A percentile compares a stretch with the other conserved stretches of the same genome.
phyloP scores from a whole-genome alignment of 768 basidiomycete species.

The Candolleomyces aberdarensis region DNA sequence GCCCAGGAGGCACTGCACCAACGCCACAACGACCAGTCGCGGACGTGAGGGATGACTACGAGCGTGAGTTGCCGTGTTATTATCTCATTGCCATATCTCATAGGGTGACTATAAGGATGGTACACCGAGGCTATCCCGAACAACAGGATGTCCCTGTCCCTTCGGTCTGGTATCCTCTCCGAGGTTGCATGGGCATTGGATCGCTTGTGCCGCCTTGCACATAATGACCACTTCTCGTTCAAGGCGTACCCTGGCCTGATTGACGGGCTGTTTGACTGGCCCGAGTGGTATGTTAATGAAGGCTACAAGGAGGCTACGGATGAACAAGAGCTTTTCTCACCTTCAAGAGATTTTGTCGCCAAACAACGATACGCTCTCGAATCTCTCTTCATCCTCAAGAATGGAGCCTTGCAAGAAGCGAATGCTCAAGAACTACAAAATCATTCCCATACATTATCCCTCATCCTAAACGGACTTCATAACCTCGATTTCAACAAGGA shows the following conservation, averaged over 20 bases:
- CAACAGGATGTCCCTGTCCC: constrained; percentile 89
- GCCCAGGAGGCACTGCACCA: constrained; percentile 20
- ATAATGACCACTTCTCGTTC: constrained; percentile 75
- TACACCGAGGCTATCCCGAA: constrained; percentile 76
- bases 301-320: constrained; percentile 49
- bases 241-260: constrained; percentile 72
- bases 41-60: constrained; percentile 70
- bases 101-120: constrained; percentile 51
- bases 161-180: constrained; percentile 76
- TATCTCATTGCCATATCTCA: constrained; percentile 3
- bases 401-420: constrained; percentile 66
- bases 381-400: constrained; percentile 83
- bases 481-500: constrained; percentile 61
- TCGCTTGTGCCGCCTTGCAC: constrained; percentile 75
- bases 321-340: constrained; percentile 50
- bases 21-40: constrained; percentile 29
- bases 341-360: constrained; percentile 44
- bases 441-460: constrained; percentile 58
- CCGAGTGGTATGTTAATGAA: constrained; percentile 73
- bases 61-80: constrained; percentile 45
- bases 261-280: constrained; percentile 85
- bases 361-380: constrained; percentile 79
- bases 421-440: constrained; percentile 61
- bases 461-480: constrained; percentile 64
- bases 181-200: constrained; percentile 92